Base-by-base conservation (phyloP, 2,329 filamentous ascomycete genomes). In the Zasmidium citrigriseum region DNA sequence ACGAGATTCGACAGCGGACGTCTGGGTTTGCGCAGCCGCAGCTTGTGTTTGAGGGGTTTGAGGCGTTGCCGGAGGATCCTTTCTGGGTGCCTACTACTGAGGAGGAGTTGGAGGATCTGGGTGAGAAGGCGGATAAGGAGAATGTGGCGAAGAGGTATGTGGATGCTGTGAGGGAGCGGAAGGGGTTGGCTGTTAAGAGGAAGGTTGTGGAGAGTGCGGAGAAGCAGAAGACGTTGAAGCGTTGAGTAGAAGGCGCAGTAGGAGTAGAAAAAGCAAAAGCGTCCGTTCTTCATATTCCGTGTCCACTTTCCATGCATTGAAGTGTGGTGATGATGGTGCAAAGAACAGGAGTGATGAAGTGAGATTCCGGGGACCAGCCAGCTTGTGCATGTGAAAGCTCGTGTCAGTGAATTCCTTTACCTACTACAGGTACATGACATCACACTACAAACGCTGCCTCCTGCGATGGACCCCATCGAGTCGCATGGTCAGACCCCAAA, bases 61-160 rank as follows among this genome's bases (percentile, higher is more conserved):
- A 97, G 75, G 85, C 96, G 67, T 81, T 98, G 1, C 92, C 98
- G 73, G 89, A 97, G 76, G 95, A 99, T 78, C 95, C 95, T 0
- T 96, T 96, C 79, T 99, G 95, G 95, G 92, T 96, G 48, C 95
- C 95, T 1, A 92, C 91, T 64, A 98, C 93, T 0, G 95, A 98
- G 72, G 95, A 98, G 73, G 91, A 99, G 71, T 77, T 99, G 52
- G 95, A 99, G 81, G 95, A 99, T 79, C 78, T 99, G 60, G 95
- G 95, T 23, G 93, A 98, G 80, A 80, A 93, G 72, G 95, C 91
- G 3, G 95, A 99, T 77, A 85, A 86, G 71, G 95, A 98, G 81
- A 98, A 97, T 76, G 90, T 98, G 52, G 95, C 95, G 22, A 96
- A 96, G 84, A 80, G 90, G 72, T 98, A 98, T 80, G 93, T 99